phyloP scores from a whole-genome alignment of 2,329 filamentous ascomycete species.

The Macroventuria anomochaeta region DNA sequence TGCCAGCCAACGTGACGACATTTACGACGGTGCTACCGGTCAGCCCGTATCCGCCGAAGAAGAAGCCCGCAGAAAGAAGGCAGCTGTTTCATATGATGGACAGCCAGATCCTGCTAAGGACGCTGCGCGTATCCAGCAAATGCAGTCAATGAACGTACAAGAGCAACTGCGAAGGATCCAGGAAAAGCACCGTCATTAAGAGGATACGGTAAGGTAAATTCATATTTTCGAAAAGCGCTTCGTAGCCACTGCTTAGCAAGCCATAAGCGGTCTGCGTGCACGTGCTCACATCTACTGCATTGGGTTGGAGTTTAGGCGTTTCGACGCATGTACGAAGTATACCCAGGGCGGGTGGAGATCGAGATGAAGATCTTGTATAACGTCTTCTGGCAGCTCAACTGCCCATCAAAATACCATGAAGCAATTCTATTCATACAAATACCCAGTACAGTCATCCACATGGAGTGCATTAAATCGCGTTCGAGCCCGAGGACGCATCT shows the following conservation, averaged over 20 bases:
- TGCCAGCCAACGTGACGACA: slow-evolving; percentile 83
- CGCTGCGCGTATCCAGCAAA: slow-evolving; percentile 59
- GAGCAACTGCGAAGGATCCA: slow-evolving; percentile 80
- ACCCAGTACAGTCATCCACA: not conserved
- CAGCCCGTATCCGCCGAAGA: slow-evolving; percentile 74
- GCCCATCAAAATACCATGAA: not conserved
- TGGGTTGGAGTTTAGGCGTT: slow-evolving; percentile 24
- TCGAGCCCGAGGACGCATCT: slow-evolving; percentile 4
- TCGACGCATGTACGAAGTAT: slow-evolving; percentile 15
- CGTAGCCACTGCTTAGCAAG: slow-evolving; percentile 1
- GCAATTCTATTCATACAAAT: not conserved
- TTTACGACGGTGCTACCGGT: slow-evolving; percentile 79
- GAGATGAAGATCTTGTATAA: slow-evolving; percentile 6
- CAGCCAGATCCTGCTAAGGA: slow-evolving; percentile 65
- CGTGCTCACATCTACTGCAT: slow-evolving; percentile 18
- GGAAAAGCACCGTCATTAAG: slow-evolving; percentile 55
- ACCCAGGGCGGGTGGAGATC: slow-evolving; percentile 17
- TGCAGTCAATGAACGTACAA: slow-evolving; percentile 71
- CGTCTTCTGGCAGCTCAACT: slow-evolving; percentile 5
- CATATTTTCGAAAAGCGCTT: not conserved
- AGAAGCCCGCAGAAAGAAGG: slow-evolving; percentile 76
- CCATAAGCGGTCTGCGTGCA: not conserved
- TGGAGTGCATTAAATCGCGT: not conserved
- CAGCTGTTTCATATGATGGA: slow-evolving; percentile 71
- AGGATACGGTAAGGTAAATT: slow-evolving; percentile 1